Percentiles rank a stretch among this genome's conserved stretches.
phyloP scores from a whole-genome alignment of 1,284 basidiomycete genomes.

The Schizopora paradoxa region DNA sequence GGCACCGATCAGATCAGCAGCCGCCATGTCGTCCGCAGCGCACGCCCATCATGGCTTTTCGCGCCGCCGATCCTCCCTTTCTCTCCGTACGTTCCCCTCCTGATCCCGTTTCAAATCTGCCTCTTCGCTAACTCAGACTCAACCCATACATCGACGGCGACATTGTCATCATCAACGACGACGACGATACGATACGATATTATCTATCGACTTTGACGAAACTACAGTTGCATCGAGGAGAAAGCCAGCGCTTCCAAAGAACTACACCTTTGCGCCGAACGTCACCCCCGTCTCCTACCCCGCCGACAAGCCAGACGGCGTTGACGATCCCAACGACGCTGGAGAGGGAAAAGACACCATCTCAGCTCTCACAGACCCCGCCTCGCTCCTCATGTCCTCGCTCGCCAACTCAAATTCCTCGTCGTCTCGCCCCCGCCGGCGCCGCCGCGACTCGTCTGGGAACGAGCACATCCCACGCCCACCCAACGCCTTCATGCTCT shows the following conservation, averaged over 20 bases:
- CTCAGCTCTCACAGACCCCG: background rate
- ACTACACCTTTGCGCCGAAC: conserved; percentile 65
- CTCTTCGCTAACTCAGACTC: conserved; percentile 7
- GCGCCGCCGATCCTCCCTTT: conserved; percentile 39
- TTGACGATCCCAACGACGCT: background rate
- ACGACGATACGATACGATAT: background rate
- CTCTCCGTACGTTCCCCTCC: conserved; percentile 31
- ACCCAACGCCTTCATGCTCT: conserved; percentile 92
- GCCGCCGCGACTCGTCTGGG: conserved; percentile 31
- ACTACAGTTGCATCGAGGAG: background rate
- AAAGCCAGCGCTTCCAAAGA: conserved; percentile 34
- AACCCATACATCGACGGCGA: conserved; percentile 49
- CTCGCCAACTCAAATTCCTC: background rate
- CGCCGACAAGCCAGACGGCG: conserved; percentile 4
- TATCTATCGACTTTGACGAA: background rate
- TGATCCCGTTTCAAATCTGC: background rate
- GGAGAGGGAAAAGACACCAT: conserved; percentile 1
- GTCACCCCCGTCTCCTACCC: conserved; percentile 59
- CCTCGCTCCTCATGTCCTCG: background rate
- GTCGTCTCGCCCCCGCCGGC: conserved; percentile 9
- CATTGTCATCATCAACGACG: conserved; percentile 42
- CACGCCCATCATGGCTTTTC: too few species aligned
- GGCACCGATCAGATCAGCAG: conserved; percentile 8
- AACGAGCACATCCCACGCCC: conserved; percentile 81
- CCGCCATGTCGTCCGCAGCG: conserved; percentile 1